Base-by-base conservation (phyloP, 2,329 filamentous ascomycete species). In the Trichophyton equinum region DNA sequence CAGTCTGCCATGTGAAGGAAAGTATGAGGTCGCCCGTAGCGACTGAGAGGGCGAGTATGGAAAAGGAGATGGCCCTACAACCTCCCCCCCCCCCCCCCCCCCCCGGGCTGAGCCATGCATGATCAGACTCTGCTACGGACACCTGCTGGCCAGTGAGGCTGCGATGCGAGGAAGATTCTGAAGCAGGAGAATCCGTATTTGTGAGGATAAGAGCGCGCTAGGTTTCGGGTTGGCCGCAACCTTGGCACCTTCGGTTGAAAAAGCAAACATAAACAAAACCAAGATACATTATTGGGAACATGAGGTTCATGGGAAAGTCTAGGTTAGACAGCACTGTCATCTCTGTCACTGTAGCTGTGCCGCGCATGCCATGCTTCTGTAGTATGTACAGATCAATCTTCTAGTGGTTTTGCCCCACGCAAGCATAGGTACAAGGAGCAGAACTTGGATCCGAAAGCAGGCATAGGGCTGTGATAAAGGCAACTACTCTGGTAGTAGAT, bases 181-280 rank as follows among this genome's bases (percentile, higher is more conserved):
- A 55, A 38, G 51, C 51, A 25, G 20, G 27, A 13, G 51, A 55
- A 4, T 22, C 9, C 15, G 25, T 33, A 15, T 22, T 30, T 6
- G 25, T 27, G 51, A 36, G 15, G 51, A 55, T 20, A 27, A 38
- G 51, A 55, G 25, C 13, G 51, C 51, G 51, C 51, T 55, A 55
- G 51, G 51, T 55, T 55, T 55, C 51, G 51, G 27, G 51, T 55
- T 55, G 51, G 51, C 30, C n/a, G 51, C 51, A 18, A 36, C 27
- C 51, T 51, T 51, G 46, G 46, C 46, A 51, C 20, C 6, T n/a
- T 7, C 6, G 4, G n/a, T 44, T 44, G 5, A 44, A n/a, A 44
- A n/a, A 53, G 47, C 47, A 53, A 53, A 30, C 47, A 53, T 53
- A 27, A 38, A 22, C 11, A 27, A 30, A 27, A 53, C 15, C 47